Conservation (phyloP, 768 basidiomycete species). For the Pulveroboletus sp. region DNA sequence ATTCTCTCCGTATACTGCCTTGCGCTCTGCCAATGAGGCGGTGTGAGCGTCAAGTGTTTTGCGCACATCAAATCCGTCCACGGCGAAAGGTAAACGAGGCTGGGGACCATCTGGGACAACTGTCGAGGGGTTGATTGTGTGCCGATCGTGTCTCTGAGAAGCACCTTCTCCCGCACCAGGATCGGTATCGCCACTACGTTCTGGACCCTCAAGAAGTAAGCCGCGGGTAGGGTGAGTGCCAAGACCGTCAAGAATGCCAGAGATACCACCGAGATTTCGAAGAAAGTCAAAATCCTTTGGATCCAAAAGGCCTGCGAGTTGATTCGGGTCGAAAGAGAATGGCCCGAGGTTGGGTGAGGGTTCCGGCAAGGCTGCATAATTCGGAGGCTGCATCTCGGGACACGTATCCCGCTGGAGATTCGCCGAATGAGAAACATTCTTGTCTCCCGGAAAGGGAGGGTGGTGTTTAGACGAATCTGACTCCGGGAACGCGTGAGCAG, state of each 20-base stretch:
- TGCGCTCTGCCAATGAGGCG: constrained; percentile 57
- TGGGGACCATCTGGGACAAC: constrained; percentile 2
- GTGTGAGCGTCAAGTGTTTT: constrained; percentile 9
- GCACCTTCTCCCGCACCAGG: constrained; percentile 30
- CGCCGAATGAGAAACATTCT: constrained; percentile 12
- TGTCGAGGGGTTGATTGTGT: not conserved
- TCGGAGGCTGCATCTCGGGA: constrained; percentile 16
- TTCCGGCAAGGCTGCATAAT: constrained; percentile 36
- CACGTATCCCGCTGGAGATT: constrained; percentile 23
- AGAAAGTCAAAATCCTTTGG: constrained; percentile 77
- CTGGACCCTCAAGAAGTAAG: constrained; percentile 15
- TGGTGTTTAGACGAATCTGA: constrained; percentile 31
- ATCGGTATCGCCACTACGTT: not conserved
- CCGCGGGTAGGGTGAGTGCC: constrained; percentile 61
- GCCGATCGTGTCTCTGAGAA: constrained; percentile 33
- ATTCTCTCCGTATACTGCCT: constrained; percentile 72
- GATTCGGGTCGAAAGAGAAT: constrained; percentile 68
- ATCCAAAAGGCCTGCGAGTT: constrained; percentile 83
- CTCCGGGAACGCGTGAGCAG: constrained; percentile 38
- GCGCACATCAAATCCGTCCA: not conserved
- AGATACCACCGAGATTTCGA: constrained; percentile 63
- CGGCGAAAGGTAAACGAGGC: constrained; percentile 10
- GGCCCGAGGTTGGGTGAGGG: constrained; percentile 56
- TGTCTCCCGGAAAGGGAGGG: constrained; percentile 1
- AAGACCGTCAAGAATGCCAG: constrained; percentile 64